phyloP scores from a whole-genome alignment of 2,329 filamentous ascomycete genomes.

The Alternaria brassicicola region DNA sequence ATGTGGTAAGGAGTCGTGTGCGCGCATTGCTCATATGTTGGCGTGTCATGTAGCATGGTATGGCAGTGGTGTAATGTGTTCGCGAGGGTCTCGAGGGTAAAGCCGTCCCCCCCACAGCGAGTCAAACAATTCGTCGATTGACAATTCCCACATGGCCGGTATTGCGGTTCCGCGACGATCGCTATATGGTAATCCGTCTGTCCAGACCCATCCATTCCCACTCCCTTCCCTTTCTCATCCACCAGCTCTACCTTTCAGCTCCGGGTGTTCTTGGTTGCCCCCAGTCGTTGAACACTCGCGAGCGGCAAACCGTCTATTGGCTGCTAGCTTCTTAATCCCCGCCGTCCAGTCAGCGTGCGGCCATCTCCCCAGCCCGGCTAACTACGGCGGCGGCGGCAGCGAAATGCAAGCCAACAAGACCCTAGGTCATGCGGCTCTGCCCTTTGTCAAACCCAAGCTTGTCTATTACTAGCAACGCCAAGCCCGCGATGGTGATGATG shows the following conservation, averaged over 20 bases:
- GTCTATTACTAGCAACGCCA: no score
- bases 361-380: not conserved
- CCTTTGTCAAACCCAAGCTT: no score
- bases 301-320: not conserved
- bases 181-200: not conserved
- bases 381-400: not conserved
- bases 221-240: not conserved
- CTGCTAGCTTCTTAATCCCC: not conserved
- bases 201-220: not conserved
- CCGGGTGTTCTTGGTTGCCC: no score
- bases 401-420: no score
- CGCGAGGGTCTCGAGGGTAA: not conserved
- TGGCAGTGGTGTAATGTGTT: not conserved
- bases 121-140: not conserved
- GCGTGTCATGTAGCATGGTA: not conserved
- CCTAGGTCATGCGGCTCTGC: no score
- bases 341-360: no score
- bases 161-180: not conserved
- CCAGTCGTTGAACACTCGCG: not conserved
- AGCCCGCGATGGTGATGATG: no score
- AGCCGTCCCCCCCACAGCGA: not conserved
- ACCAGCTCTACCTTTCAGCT: no score
- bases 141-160: not conserved
- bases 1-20: not conserved
- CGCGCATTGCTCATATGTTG: not conserved